phyloP scores from a whole-genome alignment of 2,329 filamentous ascomycete species.

The Colletotrichum lindemuthianum region DNA sequence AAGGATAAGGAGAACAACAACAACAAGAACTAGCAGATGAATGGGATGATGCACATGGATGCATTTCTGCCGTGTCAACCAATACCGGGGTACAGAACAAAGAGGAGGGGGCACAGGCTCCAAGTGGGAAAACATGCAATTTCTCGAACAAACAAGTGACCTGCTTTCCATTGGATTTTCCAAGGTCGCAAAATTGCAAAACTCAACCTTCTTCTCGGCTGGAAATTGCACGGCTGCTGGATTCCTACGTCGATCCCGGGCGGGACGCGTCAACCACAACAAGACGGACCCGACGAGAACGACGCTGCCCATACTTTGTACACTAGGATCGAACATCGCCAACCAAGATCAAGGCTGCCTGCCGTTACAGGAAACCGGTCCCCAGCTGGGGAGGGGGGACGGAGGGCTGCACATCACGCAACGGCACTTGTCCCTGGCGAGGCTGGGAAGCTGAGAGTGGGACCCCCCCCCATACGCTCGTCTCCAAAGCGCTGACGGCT shows the following conservation, averaged over 20 bases:
- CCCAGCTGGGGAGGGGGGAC: too few species aligned
- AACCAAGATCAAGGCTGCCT: background rate
- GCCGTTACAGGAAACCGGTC: background rate
- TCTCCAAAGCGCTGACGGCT: too few species aligned
- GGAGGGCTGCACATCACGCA: too few species aligned
- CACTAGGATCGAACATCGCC: background rate
- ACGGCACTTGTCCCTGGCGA: background rate
- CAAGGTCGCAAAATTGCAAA: slow-evolving; percentile 30
- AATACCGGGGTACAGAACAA: background rate
- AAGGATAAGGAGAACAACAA: background rate
- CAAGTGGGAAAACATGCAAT: slow-evolving; percentile 8
- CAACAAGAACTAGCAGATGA: background rate
- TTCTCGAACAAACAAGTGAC: slow-evolving; percentile 23
- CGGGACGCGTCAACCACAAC: slow-evolving; percentile 8
- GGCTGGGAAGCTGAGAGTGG: background rate
- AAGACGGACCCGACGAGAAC: background rate
- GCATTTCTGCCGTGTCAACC: background rate
- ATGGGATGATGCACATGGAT: slow-evolving; percentile 4
- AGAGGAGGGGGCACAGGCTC: background rate
- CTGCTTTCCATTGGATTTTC: background rate
- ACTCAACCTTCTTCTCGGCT: slow-evolving; percentile 26
- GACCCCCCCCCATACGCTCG: slow-evolving; percentile 2
- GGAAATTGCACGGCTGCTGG: slow-evolving; percentile 27
- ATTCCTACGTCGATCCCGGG: slow-evolving; percentile 27
- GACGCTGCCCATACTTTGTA: background rate